Conservation (phyloP, 2,329 filamentous ascomycete species). For the Bimuria novae-zelandiae region DNA sequence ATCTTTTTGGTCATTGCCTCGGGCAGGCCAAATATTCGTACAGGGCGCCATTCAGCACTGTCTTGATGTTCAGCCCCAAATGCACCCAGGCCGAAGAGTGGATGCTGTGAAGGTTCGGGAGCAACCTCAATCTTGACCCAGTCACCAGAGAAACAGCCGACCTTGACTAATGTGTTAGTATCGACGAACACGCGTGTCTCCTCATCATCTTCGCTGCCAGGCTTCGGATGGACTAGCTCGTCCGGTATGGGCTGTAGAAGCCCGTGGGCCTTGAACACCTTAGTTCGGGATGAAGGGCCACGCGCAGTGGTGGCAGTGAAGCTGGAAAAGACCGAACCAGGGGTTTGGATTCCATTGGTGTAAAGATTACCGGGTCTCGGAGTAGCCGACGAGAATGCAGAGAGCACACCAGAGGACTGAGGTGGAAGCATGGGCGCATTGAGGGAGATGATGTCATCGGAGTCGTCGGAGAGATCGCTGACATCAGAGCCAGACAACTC, state of each 20-base stretch:
- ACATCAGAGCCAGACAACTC: slow-evolving; percentile 68
- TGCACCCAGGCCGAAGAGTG: slow-evolving; percentile 69
- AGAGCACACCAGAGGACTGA: slow-evolving; percentile 78
- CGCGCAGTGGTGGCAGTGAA: slow-evolving; percentile 84
- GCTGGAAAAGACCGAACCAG: slow-evolving; percentile 86
- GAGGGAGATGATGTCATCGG: slow-evolving; percentile 91
- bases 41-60: slow-evolving; percentile 73
- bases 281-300: slow-evolving; percentile 69
- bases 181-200: slow-evolving; percentile 88
- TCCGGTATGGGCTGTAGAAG: slow-evolving; percentile 73
- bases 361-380: slow-evolving; percentile 74
- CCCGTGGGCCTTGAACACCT: slow-evolving; percentile 82
- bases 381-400: slow-evolving; percentile 78
- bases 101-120: slow-evolving; percentile 72
- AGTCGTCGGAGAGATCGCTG: slow-evolving; percentile 87
- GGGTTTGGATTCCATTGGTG: slow-evolving; percentile 76
- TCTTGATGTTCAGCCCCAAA: slow-evolving; percentile 68
- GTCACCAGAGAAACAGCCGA: slow-evolving; percentile 96
- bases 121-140: slow-evolving; percentile 87
- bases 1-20: slow-evolving; percentile 65
- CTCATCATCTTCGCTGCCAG: slow-evolving; percentile 82
- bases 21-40: slow-evolving; percentile 85
- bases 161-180: slow-evolving; percentile 79
- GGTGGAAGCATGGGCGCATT: slow-evolving; percentile 77
- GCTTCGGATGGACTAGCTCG: slow-evolving; percentile 83